Conservation (phyloP, 768 basidiomycete genomes). For the Pleurotus cornucopiae region DNA sequence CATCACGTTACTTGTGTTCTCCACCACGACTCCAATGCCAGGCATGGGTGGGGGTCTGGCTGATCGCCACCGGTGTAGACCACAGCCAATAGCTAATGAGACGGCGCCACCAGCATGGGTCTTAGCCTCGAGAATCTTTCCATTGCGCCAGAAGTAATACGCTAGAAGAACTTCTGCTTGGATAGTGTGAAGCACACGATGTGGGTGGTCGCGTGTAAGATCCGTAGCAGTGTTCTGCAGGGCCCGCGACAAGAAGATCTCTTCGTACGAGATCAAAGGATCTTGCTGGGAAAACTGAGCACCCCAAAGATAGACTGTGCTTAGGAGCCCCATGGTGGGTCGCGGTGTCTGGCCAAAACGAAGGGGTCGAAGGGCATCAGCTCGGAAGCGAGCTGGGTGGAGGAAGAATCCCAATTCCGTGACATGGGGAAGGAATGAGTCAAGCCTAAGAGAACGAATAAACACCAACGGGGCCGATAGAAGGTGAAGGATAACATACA, state of each 20-base stretch:
- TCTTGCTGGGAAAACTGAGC: constrained; percentile 43
- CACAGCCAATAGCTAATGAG: constrained; percentile 41
- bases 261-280: constrained; percentile 35
- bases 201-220: constrained; percentile 43
- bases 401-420: constrained; percentile 68
- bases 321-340: constrained; percentile 46
- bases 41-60: constrained; percentile 29
- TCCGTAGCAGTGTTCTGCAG: constrained; percentile 42
- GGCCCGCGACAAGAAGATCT: constrained; percentile 44
- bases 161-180: constrained; percentile 64
- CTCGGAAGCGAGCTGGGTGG: constrained; percentile 40
- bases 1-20: constrained; percentile 36
- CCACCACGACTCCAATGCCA: constrained; percentile 26
- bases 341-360: constrained; percentile 43
- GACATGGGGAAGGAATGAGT: constrained; percentile 54
- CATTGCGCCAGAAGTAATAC: constrained; percentile 60
- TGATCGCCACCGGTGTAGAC: constrained; percentile 43
- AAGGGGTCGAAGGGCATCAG: constrained; percentile 41
- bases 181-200: constrained; percentile 46
- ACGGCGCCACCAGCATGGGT: constrained; percentile 51
- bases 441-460: constrained; percentile 34
- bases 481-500: constrained; percentile 24
- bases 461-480: constrained; percentile 9
- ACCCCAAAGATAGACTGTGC: constrained; percentile 50
- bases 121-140: constrained; percentile 57